Percentiles rank a stretch among this genome's conserved stretches.
phyloP scores from a whole-genome alignment of 192 early-diverging fungal species.

The Coemansia sp. region DNA sequence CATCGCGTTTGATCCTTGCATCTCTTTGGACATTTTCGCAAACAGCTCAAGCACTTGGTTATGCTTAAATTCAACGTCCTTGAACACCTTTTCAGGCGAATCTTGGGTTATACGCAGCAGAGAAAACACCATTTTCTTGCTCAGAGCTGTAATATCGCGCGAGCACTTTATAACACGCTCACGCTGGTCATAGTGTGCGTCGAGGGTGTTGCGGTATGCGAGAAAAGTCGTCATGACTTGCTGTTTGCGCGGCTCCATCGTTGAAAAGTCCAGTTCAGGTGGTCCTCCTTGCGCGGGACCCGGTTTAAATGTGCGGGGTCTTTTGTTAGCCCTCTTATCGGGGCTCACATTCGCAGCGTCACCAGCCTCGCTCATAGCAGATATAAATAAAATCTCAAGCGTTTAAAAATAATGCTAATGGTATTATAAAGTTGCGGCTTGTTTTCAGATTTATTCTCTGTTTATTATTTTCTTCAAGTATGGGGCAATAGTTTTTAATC shows the following conservation, averaged over 20 bases:
- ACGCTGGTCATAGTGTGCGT: conserved; percentile 55
- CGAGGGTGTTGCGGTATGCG: conserved; percentile 35
- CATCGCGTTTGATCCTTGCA: conserved; percentile 41
- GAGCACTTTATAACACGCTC: conserved; percentile 56
- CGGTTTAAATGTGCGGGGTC: neutral
- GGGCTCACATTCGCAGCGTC: neutral
- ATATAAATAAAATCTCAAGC: neutral
- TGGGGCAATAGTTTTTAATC: too few relatives aligned
- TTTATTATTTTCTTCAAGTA: too few relatives aligned
- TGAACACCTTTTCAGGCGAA: conserved; percentile 27
- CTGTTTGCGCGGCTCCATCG: conserved; percentile 12
- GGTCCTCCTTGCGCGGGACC: neutral
- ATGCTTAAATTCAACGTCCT: conserved; percentile 40
- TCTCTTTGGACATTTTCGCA: conserved; percentile 26
- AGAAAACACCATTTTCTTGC: conserved; percentile 57
- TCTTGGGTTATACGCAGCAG: conserved; percentile 50
- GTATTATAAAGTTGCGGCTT: too few relatives aligned
- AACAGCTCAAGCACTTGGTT: conserved; percentile 35
- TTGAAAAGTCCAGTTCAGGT: conserved; percentile 7
- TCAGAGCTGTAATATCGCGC: conserved; percentile 54
- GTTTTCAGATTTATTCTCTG: too few relatives aligned
- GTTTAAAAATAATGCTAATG: too few relatives aligned
- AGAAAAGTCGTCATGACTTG: conserved; percentile 20
- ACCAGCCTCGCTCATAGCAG: neutral
- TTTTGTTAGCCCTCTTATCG: neutral